A percentile compares a stretch with the other conserved stretches of the same genome.
Evolutionary conservation across 1,284 basidiomycete genomes (phyloP).

Genomic region (Malassezia obtusa): DNA sequence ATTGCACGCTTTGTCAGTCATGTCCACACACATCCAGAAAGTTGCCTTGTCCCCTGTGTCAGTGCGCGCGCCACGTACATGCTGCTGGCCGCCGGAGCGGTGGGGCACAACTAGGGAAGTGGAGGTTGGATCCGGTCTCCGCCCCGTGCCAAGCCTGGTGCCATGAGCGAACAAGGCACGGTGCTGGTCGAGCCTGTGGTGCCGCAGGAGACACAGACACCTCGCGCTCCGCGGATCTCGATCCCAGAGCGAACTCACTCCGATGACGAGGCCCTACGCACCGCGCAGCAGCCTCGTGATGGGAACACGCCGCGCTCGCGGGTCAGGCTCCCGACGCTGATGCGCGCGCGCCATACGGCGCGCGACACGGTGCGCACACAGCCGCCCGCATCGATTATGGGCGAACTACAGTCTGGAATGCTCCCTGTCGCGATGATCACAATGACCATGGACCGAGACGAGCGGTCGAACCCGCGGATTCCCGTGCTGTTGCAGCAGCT

Average conservation of each 20-base stretch:
- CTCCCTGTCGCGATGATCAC: conserved; percentile 52
- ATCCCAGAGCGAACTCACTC: too few species aligned
- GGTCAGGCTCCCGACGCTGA: neutral
- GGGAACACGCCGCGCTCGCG: neutral
- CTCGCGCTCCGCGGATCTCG: too few species aligned
- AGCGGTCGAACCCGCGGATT: conserved; percentile 69
- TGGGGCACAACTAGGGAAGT: neutral
- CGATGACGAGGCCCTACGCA: too few species aligned
- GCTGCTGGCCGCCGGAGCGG: neutral
- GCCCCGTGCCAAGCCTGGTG: too few species aligned
- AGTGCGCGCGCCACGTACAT: conserved; percentile 4
- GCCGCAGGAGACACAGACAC: too few species aligned
- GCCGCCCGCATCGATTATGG: neutral
- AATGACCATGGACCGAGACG: conserved; percentile 84
- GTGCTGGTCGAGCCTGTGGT: too few species aligned
- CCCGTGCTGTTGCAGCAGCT: conserved; percentile 79
- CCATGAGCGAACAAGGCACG: too few species aligned
- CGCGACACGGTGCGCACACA: neutral
- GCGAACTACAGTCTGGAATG: conserved; percentile 1
- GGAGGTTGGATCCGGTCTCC: too few species aligned
- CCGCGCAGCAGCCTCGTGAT: too few species aligned
- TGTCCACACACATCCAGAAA: conserved; percentile 11
- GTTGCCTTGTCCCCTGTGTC: conserved; percentile 12
- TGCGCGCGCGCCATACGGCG: neutral
- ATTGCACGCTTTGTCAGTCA: conserved; percentile 65